These are phyloP conservation scores for Boletus subcaerulescens DNA, from an alignment of 768 basidiomycete genomes.

Conservation along the genomic window DNA sequence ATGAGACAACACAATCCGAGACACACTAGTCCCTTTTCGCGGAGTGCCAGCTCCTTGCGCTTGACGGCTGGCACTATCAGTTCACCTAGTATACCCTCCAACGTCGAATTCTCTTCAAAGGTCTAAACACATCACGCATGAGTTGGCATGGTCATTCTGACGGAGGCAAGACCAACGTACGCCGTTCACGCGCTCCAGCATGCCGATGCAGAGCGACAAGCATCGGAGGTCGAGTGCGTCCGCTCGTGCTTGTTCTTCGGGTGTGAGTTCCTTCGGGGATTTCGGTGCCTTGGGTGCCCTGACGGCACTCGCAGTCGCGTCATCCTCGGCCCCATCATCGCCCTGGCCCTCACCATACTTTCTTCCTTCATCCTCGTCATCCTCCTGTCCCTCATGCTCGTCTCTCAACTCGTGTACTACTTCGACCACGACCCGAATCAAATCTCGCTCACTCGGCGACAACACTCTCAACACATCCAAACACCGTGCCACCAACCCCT, in stretches of 20 bases:
- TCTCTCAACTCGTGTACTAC: conserved; percentile 76
- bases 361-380: conserved; percentile 37
- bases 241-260: conserved; percentile 55
- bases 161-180: conserved; percentile 41
- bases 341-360: conserved; percentile 18
- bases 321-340: conserved; percentile 2
- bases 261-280: conserved; percentile 42
- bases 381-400: conserved; percentile 39
- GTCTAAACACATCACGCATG: conserved; percentile 30
- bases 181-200: conserved; percentile 83
- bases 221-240: conserved; percentile 74
- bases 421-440: conserved; percentile 87
- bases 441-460: conserved; percentile 72
- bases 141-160: background rate
- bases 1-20: conserved; percentile 77
- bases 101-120: conserved; percentile 65
- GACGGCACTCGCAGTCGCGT: background rate
- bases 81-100: conserved; percentile 69
- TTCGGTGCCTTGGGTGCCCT: conserved; percentile 18
- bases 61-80: conserved; percentile 89
- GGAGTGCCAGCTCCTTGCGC: conserved; percentile 71
- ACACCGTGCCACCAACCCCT: conserved; percentile 65
- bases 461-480: conserved; percentile 79
- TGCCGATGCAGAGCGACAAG: conserved; percentile 70
- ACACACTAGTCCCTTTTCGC: conserved; percentile 64